phyloP scores from a whole-genome alignment of 2,329 filamentous ascomycete species.

The Elsinoe arachidis region DNA sequence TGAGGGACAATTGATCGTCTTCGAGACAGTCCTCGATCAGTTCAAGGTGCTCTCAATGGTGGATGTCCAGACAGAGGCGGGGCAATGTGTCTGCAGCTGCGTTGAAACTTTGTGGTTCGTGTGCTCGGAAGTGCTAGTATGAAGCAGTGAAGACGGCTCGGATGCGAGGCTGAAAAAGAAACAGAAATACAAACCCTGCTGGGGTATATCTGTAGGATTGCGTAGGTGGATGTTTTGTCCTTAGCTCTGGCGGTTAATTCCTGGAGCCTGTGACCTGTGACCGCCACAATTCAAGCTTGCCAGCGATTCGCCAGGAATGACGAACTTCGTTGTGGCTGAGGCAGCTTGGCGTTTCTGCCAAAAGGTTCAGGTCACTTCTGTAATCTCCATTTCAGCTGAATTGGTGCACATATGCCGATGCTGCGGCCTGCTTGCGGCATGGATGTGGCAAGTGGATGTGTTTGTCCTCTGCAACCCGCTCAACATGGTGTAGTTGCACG shows the following conservation, averaged over 20 bases:
- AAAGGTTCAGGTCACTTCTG: background rate
- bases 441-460: background rate
- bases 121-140: background rate
- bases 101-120: background rate
- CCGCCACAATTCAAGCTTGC: slow-evolving; percentile 5
- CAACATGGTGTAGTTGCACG: background rate
- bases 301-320: background rate
- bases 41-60: background rate
- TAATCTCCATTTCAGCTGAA: background rate
- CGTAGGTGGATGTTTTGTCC: slow-evolving; percentile 1
- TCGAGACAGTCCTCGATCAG: background rate
- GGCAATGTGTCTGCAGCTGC: too few species aligned
- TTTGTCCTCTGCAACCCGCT: background rate
- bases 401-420: background rate
- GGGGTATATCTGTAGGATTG: slow-evolving; percentile 4
- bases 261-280: slow-evolving; percentile 3
- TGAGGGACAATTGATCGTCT: background rate
- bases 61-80: too few species aligned
- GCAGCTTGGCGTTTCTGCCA: background rate
- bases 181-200: background rate
- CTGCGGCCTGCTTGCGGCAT: background rate
- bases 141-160: background rate
- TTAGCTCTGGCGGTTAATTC: slow-evolving; percentile 6
- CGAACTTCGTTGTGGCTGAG: slow-evolving; percentile 3
- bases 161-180: background rate